Evolutionary conservation across 2,329 filamentous ascomycete genomes (phyloP).

Genomic region (Colletotrichum chrysophilum): DNA sequence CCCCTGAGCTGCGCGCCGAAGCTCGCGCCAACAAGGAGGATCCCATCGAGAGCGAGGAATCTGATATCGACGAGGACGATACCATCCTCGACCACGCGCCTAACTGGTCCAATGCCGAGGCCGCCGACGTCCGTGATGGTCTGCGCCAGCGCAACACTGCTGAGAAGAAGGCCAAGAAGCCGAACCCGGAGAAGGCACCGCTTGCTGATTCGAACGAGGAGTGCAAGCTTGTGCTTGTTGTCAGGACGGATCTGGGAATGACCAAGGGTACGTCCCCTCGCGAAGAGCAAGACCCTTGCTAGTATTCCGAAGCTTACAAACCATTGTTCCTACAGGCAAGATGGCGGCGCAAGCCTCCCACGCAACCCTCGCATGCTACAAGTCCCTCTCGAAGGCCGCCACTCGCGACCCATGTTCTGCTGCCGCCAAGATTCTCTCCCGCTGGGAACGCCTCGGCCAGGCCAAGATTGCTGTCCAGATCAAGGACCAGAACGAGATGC

Average conservation of each 20-base stretch:
- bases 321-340: slow-evolving; percentile 68
- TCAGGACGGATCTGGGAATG: slow-evolving; percentile 95
- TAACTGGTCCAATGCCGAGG: slow-evolving; percentile 68
- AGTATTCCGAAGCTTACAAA: background rate
- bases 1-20: slow-evolving; percentile 61
- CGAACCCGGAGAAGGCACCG: slow-evolving; percentile 23
- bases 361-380: slow-evolving; percentile 98
- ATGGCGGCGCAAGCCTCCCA: slow-evolving; percentile 95
- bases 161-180: slow-evolving; percentile 39
- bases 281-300: background rate
- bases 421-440: slow-evolving; percentile 69
- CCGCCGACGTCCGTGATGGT: slow-evolving; percentile 64
- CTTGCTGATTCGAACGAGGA: slow-evolving; percentile 66
- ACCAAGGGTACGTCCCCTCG: slow-evolving; percentile 74
- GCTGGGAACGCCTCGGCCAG: slow-evolving; percentile 88
- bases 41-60: slow-evolving; percentile 72
- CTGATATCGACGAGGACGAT: slow-evolving; percentile 68
- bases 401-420: slow-evolving; percentile 55
- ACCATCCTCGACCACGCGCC: slow-evolving; percentile 68
- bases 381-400: slow-evolving; percentile 69
- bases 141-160: slow-evolving; percentile 40
- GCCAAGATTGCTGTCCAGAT: slow-evolving; percentile 92
- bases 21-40: slow-evolving; percentile 61
- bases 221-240: slow-evolving; percentile 92
- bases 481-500: slow-evolving; percentile 83